These are phyloP conservation scores for Fraxinus americana DNA, from an alignment of 257 asterid species.

Conservation along the genomic window DNA sequence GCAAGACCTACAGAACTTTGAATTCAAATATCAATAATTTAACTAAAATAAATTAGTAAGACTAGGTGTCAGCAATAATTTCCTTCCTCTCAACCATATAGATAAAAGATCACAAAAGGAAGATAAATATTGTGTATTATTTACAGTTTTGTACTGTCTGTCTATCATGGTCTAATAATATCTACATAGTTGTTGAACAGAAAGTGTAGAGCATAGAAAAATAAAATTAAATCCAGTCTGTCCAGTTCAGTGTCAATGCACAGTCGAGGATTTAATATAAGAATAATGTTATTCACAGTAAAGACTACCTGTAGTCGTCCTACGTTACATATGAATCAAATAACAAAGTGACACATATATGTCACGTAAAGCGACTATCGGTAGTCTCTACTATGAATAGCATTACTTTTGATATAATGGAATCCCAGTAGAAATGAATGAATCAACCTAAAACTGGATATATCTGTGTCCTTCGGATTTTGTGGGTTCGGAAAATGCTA, in stretches of 20 bases:
- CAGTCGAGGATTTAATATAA: not conserved
- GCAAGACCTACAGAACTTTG: constrained; percentile 6
- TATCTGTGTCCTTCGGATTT: constrained; percentile 55
- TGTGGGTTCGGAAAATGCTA: constrained; percentile 51
- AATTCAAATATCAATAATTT: constrained; percentile 20
- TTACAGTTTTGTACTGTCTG: constrained; percentile 2
- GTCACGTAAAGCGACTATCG: too few relatives aligned
- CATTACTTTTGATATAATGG: not conserved
- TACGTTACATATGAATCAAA: too few relatives aligned
- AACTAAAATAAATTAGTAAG: not conserved
- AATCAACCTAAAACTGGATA: constrained; percentile 35
- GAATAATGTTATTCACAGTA: too few relatives aligned
- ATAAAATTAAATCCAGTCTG: not conserved
- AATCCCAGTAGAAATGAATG: constrained; percentile 24
- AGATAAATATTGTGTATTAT: constrained; percentile 2
- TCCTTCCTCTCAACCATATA: not conserved
- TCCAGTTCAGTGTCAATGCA: not conserved
- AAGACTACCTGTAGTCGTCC: too few relatives aligned
- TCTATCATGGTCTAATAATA: constrained; percentile 21
- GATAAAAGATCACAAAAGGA: constrained; percentile 10
- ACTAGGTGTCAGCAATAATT: constrained; percentile 3
- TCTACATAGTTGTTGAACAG: not conserved
- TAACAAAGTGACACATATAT: too few relatives aligned
- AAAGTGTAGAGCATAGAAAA: not conserved
- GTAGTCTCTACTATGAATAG: too few relatives aligned